Base-by-base conservation (phyloP, 768 basidiomycete genomes). In the Suillus luteus region DNA sequence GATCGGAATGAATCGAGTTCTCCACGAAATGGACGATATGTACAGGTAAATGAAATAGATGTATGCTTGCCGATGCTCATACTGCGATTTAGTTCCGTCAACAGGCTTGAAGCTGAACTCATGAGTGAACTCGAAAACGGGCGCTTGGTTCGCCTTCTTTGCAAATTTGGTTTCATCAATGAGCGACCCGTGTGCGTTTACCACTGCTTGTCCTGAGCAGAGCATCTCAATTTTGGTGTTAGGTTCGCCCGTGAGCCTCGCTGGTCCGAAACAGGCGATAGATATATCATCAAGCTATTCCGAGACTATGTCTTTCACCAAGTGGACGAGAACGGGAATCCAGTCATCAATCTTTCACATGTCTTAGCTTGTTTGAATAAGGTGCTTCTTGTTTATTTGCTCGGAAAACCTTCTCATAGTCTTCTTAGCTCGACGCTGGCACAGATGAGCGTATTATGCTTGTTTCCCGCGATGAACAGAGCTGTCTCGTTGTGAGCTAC, bases 241-340 rank as follows among this genome's bases (percentile, higher is more conserved):
- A 96, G 95, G 70, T 97, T 97, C 70, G 91, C 95, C n/a, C 89
- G 91, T 48, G 96, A 98, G 70, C 88, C 93, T 2, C 85, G 96
- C 3, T 99, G 97, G 97, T 95, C 96, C 14, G 97, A 99, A 73
- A 99, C 97, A 0, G 97, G 97, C 2, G 97, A 99, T 72, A 82
- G 96, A 65, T 99, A 99, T 74, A 94, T 99, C 73, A 85, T 99
- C 81, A 98, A 97, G 81, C 85, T 99, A 54, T 99, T 99, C 84
- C 86, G 97, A 19, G 97, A 99, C 76, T 96, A 92, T 69, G 95
- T 99, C 31, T 99, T 99, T 77, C 97, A 99, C 73, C 95, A 97
- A 75, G 90, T 97, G 48, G 95, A 97, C 67, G 93, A 95, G 71
- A 83, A 86, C 67, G 93, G 94, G 11, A 88, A 90, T 60, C 96